Conservation (phyloP, 1,139 yeast genomes). For the Suhomyces chickasaworum region DNA sequence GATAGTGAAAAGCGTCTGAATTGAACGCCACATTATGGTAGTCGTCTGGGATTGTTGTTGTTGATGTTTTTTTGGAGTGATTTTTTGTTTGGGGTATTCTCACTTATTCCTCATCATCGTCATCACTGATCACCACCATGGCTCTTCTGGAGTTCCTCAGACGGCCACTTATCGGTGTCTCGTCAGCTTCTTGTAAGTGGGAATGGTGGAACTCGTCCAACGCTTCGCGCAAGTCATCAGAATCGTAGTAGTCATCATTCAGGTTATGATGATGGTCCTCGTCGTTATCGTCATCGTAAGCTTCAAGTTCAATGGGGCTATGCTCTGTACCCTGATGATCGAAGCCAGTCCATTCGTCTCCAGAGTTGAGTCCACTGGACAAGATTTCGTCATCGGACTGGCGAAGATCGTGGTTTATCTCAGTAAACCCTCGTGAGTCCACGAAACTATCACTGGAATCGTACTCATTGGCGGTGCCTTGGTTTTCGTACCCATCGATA, state of each 20-base stretch:
- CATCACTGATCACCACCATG: slow-evolving; percentile 19
- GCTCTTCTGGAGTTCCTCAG: slow-evolving; percentile 4
- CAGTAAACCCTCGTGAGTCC: slow-evolving; percentile 22
- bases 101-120: slow-evolving; percentile 2
- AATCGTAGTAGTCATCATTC: slow-evolving; percentile 15
- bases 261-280: slow-evolving; percentile 9
- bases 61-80: too few species aligned
- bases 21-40: too few species aligned
- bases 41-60: too few species aligned
- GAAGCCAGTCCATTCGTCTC: slow-evolving; percentile 20
- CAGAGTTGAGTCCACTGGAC: slow-evolving; percentile 9
- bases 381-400: slow-evolving; percentile 14
- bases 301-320: slow-evolving; percentile 16
- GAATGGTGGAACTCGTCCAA: slow-evolving; percentile 21
- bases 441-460: slow-evolving; percentile 30
- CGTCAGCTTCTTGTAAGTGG: slow-evolving; percentile 17
- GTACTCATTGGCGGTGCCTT: slow-evolving; percentile 18
- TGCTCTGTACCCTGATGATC: slow-evolving; percentile 7
- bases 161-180: slow-evolving; percentile 2
- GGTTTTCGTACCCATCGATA: slow-evolving; percentile 15
- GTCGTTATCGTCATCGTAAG: slow-evolving; percentile 19
- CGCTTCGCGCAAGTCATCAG: slow-evolving; percentile 20
- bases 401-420: slow-evolving; percentile 17
- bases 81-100: too few species aligned
- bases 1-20: too few species aligned